Base-by-base conservation (phyloP, 75 land plant genomes). In the Pinus tabuliformis region DNA sequence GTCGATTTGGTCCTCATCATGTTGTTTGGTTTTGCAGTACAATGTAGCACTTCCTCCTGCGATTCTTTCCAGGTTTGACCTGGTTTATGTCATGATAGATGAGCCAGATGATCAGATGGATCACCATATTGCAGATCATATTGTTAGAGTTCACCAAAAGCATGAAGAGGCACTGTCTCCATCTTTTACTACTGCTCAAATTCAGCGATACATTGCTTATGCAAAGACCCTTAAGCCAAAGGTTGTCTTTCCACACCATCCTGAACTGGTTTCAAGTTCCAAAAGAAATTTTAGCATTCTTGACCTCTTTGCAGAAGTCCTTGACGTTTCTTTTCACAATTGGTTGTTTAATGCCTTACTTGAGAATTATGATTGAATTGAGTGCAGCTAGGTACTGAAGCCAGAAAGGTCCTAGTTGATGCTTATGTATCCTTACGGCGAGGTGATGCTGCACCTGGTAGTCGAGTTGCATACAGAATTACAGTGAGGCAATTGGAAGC, bases 21-120 rank as follows among this genome's bases (percentile, higher is more conserved):
- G 63, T 58, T 37, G 60, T 72, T 37, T 21, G 66, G 45, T 61
- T 58, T 16, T 75, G 12, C 92, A 97, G 99, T 97, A 97, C 72
- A 97, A 97, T 84, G 98, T 97, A 56, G 95, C 95, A 57, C 95
- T 97, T 21, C 99, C 99, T 63, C 99, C 99, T 68, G 94, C 99
- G 37, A 93, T 97, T 80, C 87, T 97, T 49, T 97, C 99, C 22
- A 87, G 99, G 62, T 97, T 97, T 87, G 99, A 97, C 86, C 80
- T 97, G 75, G 96, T 95, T 15, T 97, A 97, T 78, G 86, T 97
- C 5, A 97, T 97, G 98, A 93, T 97, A 60, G 99, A 97, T 82
- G 98, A 97, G 57, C 98, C 98, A 62, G 98, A 97, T 81, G 99
- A 95, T 64, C 85, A 86, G 49, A 85, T 83, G 39, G 99, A 97